Percentiles rank a stretch among this genome's conserved stretches.
Evolutionary conservation across 2,329 filamentous ascomycete species (phyloP).

Genomic region (Curvularia lunata): DNA sequence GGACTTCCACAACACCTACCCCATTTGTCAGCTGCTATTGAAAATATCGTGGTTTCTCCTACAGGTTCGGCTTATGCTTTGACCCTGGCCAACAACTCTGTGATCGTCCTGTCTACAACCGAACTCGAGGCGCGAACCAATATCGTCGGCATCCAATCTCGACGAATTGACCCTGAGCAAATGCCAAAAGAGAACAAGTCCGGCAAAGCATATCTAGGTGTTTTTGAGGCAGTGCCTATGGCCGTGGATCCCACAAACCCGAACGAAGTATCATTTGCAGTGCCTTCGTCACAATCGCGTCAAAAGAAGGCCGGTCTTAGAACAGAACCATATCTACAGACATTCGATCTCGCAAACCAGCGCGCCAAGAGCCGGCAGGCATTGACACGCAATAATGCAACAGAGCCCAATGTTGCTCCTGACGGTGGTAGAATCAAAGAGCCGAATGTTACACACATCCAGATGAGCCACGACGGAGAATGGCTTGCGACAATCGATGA

Average conservation of each 20-base stretch:
- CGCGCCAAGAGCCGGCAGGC: constrained; percentile 86
- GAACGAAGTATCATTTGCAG: constrained; percentile 55
- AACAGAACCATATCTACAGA: constrained; percentile 73
- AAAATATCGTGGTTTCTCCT: constrained; percentile 82
- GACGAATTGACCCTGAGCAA: constrained; percentile 39
- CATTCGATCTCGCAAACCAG: constrained; percentile 81
- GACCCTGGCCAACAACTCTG: constrained; percentile 88
- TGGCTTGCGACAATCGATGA: constrained; percentile 94
- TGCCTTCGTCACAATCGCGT: constrained; percentile 59
- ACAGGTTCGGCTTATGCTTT: constrained; percentile 81
- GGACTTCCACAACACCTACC: constrained; percentile 82
- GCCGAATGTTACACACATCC: constrained; percentile 76
- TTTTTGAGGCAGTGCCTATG: constrained; percentile 45
- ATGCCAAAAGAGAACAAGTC: constrained; percentile 30
- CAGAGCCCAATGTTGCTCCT: constrained; percentile 76
- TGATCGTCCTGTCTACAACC: constrained; percentile 87
- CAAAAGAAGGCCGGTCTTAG: constrained; percentile 30
- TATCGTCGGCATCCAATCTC: constrained; percentile 78
- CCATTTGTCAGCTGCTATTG: constrained; percentile 85
- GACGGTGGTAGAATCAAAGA: constrained; percentile 75
- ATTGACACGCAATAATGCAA: constrained; percentile 84
- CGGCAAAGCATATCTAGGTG: constrained; percentile 25
- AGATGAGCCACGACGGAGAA: constrained; percentile 78
- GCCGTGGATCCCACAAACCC: constrained; percentile 50
- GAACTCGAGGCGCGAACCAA: constrained; percentile 86